Evolutionary conservation across 352 stramenopile species (phyloP).

Genomic region (Phytophthora sp.): DNA sequence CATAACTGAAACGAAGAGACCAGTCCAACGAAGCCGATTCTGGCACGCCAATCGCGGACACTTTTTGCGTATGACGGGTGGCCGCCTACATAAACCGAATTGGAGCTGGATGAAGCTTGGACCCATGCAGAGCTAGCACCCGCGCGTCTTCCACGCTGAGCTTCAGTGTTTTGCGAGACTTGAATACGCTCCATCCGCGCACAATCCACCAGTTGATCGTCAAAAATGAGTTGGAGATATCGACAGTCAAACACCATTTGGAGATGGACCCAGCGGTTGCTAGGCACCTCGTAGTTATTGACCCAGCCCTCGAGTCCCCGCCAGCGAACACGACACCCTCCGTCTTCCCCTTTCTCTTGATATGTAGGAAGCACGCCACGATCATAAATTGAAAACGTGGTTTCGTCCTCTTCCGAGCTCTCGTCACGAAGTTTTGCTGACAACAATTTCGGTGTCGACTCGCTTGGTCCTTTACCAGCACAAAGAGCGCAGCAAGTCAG

Average conservation of each 20-base stretch:
- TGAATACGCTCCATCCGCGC: slow-evolving; percentile 29
- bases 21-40: slow-evolving; percentile 61
- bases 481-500: not conserved
- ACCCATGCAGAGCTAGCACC: slow-evolving; percentile 29
- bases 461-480: slow-evolving; percentile 6
- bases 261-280: slow-evolving; percentile 58
- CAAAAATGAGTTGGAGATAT: slow-evolving; percentile 57
- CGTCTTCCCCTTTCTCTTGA: slow-evolving; percentile 17
- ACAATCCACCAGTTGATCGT: slow-evolving; percentile 55
- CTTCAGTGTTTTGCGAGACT: not conserved
- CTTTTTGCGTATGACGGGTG: slow-evolving; percentile 54
- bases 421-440: slow-evolving; percentile 38
- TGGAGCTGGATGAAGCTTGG: slow-evolving; percentile 30
- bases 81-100: slow-evolving; percentile 62
- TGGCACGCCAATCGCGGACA: slow-evolving; percentile 56
- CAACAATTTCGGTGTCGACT: slow-evolving; percentile 49
- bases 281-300: slow-evolving; percentile 56
- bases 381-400: slow-evolving; percentile 61
- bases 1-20: slow-evolving; percentile 41
- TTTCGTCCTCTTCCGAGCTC: slow-evolving; percentile 21
- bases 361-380: slow-evolving; percentile 36
- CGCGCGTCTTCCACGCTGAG: slow-evolving; percentile 14
- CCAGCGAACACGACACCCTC: slow-evolving; percentile 56
- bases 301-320: slow-evolving; percentile 52
- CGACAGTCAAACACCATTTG: slow-evolving; percentile 53